Conservation (phyloP, 495 filamentous ascomycete genomes). For the Neurospora sp. region DNA sequence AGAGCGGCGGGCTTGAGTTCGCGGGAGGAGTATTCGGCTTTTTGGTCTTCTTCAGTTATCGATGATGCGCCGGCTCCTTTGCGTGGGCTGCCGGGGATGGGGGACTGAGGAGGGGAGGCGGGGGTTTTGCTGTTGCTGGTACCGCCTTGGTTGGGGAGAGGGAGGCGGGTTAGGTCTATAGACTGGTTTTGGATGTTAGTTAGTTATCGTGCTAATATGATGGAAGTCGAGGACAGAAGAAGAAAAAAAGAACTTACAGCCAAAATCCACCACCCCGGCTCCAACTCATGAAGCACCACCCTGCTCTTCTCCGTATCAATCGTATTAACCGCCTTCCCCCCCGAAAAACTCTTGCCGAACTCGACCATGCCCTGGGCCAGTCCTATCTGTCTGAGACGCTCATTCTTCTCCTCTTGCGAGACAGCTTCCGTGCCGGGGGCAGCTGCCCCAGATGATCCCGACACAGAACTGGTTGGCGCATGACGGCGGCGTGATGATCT, state of each 20-base stretch:
- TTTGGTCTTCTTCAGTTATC: slow-evolving; percentile 21
- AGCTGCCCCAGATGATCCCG: neutral
- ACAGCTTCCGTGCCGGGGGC: slow-evolving; percentile 23
- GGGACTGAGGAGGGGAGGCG: neutral
- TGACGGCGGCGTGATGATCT: neutral
- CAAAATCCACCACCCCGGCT: slow-evolving; percentile 85
- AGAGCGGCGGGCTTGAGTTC: slow-evolving; percentile 79
- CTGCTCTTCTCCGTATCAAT: slow-evolving; percentile 85
- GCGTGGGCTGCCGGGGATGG: neutral
- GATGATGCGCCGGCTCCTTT: slow-evolving; percentile 2
- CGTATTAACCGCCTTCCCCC: slow-evolving; percentile 62
- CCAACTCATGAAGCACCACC: slow-evolving; percentile 72
- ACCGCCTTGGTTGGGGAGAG: slow-evolving; percentile 25
- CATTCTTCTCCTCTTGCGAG: slow-evolving; percentile 58
- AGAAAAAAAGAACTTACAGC: slow-evolving; percentile 26
- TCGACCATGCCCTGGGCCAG: slow-evolving; percentile 95
- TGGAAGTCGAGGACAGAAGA: neutral
- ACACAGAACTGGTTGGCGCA: neutral
- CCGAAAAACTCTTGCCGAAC: slow-evolving; percentile 82
- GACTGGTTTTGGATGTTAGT: slow-evolving; percentile 37
- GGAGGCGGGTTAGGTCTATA: slow-evolving; percentile 61
- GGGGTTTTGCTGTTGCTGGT: slow-evolving; percentile 7
- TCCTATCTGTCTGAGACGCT: slow-evolving; percentile 84
- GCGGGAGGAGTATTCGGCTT: slow-evolving; percentile 68
- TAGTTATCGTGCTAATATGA: slow-evolving; percentile 1